Evolutionary conservation across 768 basidiomycete species (phyloP).

Genomic region (Leccinum rimulosum): DNA sequence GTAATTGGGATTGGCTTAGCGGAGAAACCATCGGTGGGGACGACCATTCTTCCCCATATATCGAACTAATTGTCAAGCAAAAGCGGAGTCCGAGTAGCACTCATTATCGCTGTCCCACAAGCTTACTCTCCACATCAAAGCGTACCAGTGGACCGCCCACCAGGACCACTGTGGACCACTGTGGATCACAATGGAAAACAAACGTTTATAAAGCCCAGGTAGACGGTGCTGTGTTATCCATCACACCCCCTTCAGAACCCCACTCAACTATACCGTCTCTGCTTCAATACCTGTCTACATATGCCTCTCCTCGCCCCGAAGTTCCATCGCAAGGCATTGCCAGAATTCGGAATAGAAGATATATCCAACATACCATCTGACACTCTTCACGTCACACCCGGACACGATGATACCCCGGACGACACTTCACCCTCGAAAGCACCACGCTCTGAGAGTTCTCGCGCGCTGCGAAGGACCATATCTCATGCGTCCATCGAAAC

Average conservation of each 20-base stretch:
- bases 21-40: not conserved
- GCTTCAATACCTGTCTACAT: not conserved
- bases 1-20: not conserved
- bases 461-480: slow-evolving; percentile 15
- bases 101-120: not conserved
- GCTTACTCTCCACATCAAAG: not conserved
- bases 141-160: not conserved
- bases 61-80: not conserved
- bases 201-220: slow-evolving; percentile 1
- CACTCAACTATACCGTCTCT: not conserved
- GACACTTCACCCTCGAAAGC: not conserved
- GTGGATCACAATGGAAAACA: slow-evolving; percentile 8
- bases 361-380: not conserved
- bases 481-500: slow-evolving; percentile 22
- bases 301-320: not conserved
- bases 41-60: not conserved
- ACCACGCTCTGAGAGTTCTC: slow-evolving; percentile 1
- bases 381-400: not conserved
- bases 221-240: too few species aligned
- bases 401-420: not conserved
- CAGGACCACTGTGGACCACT: not conserved
- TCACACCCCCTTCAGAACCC: not conserved
- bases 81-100: not conserved
- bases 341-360: slow-evolving; percentile 3
- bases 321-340: not conserved